phyloP scores from a whole-genome alignment of 1,139 yeast species.

The Williopsis jadinii region DNA sequence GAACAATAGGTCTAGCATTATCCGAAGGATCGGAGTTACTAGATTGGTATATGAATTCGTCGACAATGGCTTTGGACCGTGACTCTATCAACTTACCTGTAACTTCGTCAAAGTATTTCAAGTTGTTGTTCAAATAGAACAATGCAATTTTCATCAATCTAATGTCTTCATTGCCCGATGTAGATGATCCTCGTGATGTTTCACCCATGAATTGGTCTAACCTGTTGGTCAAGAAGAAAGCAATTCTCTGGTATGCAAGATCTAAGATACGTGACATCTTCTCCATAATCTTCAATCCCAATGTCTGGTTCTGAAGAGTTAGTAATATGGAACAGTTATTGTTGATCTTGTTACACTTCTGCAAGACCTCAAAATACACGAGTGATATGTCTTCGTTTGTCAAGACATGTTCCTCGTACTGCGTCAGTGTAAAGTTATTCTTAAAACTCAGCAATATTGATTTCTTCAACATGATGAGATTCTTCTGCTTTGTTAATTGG shows the following conservation, averaged over 20 bases:
- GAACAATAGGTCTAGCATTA: constrained; percentile 43
- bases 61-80: constrained; percentile 48
- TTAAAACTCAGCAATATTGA: constrained; percentile 51
- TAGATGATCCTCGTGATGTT: neutral
- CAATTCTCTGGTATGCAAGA: constrained; percentile 28
- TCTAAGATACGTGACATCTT: constrained; percentile 40
- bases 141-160: constrained; percentile 31
- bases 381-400: constrained; percentile 38
- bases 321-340: constrained; percentile 63
- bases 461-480: constrained; percentile 43
- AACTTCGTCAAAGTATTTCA: constrained; percentile 41
- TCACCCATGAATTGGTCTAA: constrained; percentile 14
- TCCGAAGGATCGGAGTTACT: constrained; percentile 21
- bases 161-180: constrained; percentile 21
- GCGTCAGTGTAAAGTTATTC: constrained; percentile 59
- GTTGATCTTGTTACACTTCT: constrained; percentile 57
- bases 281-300: constrained; percentile 66
- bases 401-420: constrained; percentile 59
- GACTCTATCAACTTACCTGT: constrained; percentile 50
- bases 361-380: constrained; percentile 56
- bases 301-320: constrained; percentile 59
- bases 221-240: constrained; percentile 28
- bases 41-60: constrained; percentile 52
- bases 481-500: constrained; percentile 35
- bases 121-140: constrained; percentile 28